A percentile compares a stretch with the other conserved stretches of the same genome.
phyloP scores from a whole-genome alignment of 345 rosid species.

The Pugionium dolabratum region DNA sequence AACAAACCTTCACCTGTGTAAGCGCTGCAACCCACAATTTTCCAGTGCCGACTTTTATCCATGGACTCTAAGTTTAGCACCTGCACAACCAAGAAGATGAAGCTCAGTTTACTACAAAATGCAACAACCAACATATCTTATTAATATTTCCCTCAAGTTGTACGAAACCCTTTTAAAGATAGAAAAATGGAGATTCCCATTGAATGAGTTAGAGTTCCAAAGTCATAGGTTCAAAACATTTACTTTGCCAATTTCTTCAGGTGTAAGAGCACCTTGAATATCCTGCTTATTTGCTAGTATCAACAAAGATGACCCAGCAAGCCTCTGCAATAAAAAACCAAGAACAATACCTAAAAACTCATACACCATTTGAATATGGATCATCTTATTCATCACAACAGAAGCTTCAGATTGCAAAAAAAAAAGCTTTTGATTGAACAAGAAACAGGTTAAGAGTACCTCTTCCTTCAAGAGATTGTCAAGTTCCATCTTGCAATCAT shows the following conservation, averaged over 20 bases:
- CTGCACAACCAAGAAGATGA: constrained; percentile 40
- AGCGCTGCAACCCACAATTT: constrained; percentile 86
- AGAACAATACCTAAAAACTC: no score
- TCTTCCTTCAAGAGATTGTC: constrained; percentile 95
- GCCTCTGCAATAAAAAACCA: constrained; percentile 56
- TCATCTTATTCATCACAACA: constrained; percentile 7
- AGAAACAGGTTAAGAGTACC: no score
- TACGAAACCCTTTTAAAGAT: background rate
- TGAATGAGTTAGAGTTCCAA: no score
- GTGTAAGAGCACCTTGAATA: constrained; percentile 81
- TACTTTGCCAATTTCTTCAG: constrained; percentile 83
- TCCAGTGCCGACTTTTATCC: constrained; percentile 91
- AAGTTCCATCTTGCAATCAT: constrained; percentile 91
- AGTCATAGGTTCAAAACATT: no score
- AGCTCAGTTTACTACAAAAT: background rate
- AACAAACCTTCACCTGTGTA: constrained; percentile 86
- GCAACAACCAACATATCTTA: no score
- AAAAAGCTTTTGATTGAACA: no score
- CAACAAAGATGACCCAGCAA: constrained; percentile 87
- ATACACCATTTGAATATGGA: no score
- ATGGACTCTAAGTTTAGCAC: constrained; percentile 76
- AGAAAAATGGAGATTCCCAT: no score
- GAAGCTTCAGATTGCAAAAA: no score
- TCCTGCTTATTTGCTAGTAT: constrained; percentile 92
- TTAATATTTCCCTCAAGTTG: no score